Base-by-base conservation (phyloP, 2,329 filamentous ascomycete species). In the Daldinia eschscholtzii region DNA sequence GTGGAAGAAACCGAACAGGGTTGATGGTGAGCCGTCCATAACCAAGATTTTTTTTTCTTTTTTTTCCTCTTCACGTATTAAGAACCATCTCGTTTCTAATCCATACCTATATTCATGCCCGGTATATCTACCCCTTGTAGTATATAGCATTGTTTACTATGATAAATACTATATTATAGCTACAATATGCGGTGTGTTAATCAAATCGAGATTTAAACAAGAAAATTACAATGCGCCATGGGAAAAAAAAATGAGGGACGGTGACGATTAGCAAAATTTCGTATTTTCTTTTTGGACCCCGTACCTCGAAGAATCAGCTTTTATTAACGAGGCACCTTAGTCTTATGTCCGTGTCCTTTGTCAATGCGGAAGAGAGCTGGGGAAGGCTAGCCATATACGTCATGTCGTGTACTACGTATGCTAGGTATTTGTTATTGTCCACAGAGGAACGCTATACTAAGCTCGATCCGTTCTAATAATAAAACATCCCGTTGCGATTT, bases 1-100 rank as follows among this genome's bases (percentile, higher is more conserved):
- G 65, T 71, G 68, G 65, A 35, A 68, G 35, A 53, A 56, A 10
- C 37, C n/a, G 30, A 37, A 37, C 52, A 35, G 30, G 52, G 18
- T 10, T 35, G 48, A 10, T 30, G 15, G 18, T 35, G 52, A 37
- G 23, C 33, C 15, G 35, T 39, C n/a, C 18, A 9, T 53, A 6
- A 12, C 35, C 48, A 48, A 60, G 44, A 53, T 57, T 60, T 58
- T 30, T 9, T 50, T 30, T 50, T n/a, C n/a, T 50, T 28, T 48
- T 28, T 28, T 48, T 48, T 12, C 10, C 9, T 7, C 7, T 9
- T 35, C 7, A 35, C 33, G 33, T 23, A 33, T 10, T 6, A 33
- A 39, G 3, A 57, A 57, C 20, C 30, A 48, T 30, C 55, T 13
- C 41, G 44, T 57, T 50, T 60, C 37, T 7, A 26, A 60, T 26